Conservation (phyloP, 2,329 filamentous ascomycete species). For the Colletotrichum coccodes region DNA sequence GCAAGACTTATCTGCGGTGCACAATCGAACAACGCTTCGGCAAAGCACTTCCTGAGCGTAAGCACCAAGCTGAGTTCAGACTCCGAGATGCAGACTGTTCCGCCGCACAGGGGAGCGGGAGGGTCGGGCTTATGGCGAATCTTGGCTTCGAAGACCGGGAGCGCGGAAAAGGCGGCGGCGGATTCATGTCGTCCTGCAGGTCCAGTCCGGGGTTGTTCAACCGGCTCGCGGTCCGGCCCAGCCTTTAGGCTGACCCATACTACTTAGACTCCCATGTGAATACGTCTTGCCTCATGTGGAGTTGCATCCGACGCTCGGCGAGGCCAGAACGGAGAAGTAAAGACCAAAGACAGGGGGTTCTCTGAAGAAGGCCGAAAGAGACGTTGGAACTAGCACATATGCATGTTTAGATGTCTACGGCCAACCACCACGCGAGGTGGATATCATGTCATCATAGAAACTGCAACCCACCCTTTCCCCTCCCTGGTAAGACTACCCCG, state of each 20-base stretch:
- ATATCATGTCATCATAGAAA: background rate
- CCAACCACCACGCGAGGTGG: background rate
- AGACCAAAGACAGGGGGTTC: background rate
- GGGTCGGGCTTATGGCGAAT: background rate
- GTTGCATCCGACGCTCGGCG: background rate
- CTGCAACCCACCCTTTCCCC: too few relatives aligned
- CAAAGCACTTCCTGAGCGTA: background rate
- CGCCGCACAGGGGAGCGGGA: background rate
- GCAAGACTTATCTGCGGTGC: too few relatives aligned
- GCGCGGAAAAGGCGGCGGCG: background rate
- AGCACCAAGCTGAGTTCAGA: background rate
- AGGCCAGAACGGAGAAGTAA: background rate
- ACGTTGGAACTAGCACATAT: background rate
- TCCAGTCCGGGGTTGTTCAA: background rate
- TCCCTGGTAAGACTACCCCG: too few relatives aligned
- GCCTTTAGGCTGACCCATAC: background rate
- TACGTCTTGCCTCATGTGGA: background rate
- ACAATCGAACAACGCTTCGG: background rate
- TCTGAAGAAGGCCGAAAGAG: background rate
- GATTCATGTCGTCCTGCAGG: slow-evolving; percentile 1
- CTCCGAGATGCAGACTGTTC: background rate
- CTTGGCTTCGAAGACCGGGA: background rate
- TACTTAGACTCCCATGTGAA: slow-evolving; percentile 1
- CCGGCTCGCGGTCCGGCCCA: slow-evolving; percentile 3
- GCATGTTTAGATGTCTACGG: background rate